Percentiles rank a stretch among this genome's conserved stretches.
phyloP scores from a whole-genome alignment of 768 basidiomycete genomes.

The Neoboletus magnificus region DNA sequence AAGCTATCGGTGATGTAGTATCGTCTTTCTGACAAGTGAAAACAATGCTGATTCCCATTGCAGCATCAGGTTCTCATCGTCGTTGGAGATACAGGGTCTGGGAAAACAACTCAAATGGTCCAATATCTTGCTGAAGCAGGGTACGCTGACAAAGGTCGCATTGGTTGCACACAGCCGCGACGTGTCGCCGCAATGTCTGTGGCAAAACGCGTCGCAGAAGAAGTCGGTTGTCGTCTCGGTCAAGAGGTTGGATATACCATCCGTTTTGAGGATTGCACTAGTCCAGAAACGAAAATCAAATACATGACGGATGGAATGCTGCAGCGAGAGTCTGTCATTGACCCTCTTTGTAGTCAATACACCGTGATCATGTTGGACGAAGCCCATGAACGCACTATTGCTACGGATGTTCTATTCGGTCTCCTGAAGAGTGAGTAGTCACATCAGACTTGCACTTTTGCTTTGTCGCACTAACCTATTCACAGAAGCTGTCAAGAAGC shows the following conservation, averaged over 20 bases:
- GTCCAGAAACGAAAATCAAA: constrained; percentile 98
- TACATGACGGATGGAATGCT: constrained; percentile 99
- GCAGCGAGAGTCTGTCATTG: constrained; percentile 93
- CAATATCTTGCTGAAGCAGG: constrained; percentile 97
- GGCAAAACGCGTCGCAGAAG: constrained; percentile 96
- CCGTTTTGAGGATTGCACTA: constrained; percentile 98
- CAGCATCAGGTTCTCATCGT: constrained; percentile 92
- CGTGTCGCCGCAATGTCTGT: constrained; percentile 99
- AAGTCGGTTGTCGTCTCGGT: constrained; percentile 95
- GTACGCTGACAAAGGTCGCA: constrained; percentile 83
- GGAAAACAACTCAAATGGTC: constrained; percentile 99
- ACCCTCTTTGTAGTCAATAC: constrained; percentile 89
- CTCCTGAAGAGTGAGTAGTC: constrained; percentile 61
- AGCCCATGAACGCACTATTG: constrained; percentile 96
- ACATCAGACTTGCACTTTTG: neutral
- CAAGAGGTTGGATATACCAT: constrained; percentile 99
- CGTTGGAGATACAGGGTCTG: constrained; percentile 97
- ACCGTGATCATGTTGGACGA: constrained; percentile 98
- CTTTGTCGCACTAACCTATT: constrained; percentile 15
- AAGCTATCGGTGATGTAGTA: constrained; percentile 86
- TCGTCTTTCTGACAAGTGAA: constrained; percentile 1
- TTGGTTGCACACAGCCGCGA: constrained; percentile 98
- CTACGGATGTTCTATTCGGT: constrained; percentile 98
- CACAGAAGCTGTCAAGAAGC: constrained; percentile 88
- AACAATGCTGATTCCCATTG: constrained; percentile 14